Evolutionary conservation across 345 rosid genomes (phyloP), one percentile per base, ranked within the genome.

Genomic region (Eutrema heterophyllum): DNA sequence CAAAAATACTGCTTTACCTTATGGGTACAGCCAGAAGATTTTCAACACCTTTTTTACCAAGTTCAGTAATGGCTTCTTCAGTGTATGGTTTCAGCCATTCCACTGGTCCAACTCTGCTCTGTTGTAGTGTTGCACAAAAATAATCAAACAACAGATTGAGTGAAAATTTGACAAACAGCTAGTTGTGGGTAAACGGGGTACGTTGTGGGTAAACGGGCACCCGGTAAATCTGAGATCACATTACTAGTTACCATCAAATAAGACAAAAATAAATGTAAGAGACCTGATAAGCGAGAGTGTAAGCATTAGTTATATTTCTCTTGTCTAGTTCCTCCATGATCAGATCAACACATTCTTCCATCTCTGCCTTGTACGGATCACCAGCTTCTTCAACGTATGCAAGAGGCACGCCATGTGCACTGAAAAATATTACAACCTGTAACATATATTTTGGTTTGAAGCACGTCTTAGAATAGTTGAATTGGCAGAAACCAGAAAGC

Each of bases 11-110:
- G 32, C 33, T 24, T 51, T 85, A 90, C 99, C 96, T 92, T 56
- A 95, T 92, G 12, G 97, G 97, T 66, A 92, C 97, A 77, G 97
- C 99, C 64, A 95, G 73, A 80, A 95, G 93, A 82, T 78, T 80
- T 70, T 87, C 89, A 52, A 92, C 92, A 66, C 99, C 97, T 78
- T 86, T 90, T 83, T 75, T 70, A 38, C 97, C 99, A 46, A 95
- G 93, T 67, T 95, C 96, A 24, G 87, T 77, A 50, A 95, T 92
- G 64, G 97, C 91, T 77, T 95, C 97, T 81, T 95, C 97, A 24
- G 99, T 95, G 68, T 95, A 95, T n/a, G 99, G 99, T 79, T 90
- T 95, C 84, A 95, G 75, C 97, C 99, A 95, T 75, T 95, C 99
- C 82, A 95, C 97, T 4, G 99, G 99, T 68, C 99, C 99, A 62